Evolutionary conservation across 345 rosid genomes (phyloP).

Genomic region (Draba incana): DNA sequence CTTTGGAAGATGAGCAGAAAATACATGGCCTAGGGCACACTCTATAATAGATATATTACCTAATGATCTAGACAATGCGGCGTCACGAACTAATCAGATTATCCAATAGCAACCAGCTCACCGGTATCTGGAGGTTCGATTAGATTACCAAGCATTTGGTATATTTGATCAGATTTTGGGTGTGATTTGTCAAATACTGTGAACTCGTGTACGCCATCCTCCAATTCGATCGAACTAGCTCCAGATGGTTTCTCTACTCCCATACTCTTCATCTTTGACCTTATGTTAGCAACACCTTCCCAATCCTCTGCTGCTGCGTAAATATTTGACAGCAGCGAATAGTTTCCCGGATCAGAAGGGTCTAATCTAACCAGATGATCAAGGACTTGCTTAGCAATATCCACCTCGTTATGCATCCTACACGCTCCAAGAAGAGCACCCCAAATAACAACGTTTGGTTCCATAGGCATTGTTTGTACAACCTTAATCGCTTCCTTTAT

Average conservation of each 20-base stretch:
- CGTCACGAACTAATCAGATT: neutral
- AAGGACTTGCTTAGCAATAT: slow-evolving; percentile 58
- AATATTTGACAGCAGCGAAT: slow-evolving; percentile 65
- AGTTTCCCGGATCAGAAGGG: slow-evolving; percentile 62
- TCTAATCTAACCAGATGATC: slow-evolving; percentile 51
- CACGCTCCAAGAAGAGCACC: slow-evolving; percentile 84
- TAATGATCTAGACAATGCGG: slow-evolving; percentile 5
- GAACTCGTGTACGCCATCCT: slow-evolving; percentile 63
- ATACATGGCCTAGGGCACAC: slow-evolving; percentile 4
- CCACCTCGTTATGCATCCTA: slow-evolving; percentile 59
- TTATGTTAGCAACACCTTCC: slow-evolving; percentile 65
- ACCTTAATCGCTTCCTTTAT: slow-evolving; percentile 71
- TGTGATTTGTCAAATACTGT: slow-evolving; percentile 68
- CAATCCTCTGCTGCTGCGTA: slow-evolving; percentile 69
- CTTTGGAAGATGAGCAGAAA: slow-evolving; percentile 20
- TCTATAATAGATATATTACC: slow-evolving; percentile 13
- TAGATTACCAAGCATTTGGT: slow-evolving; percentile 58
- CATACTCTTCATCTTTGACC: slow-evolving; percentile 62
- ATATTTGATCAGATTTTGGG: slow-evolving; percentile 58
- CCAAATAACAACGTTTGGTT: slow-evolving; percentile 83
- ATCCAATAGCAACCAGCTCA: slow-evolving; percentile 40
- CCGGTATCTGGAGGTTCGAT: slow-evolving; percentile 39
- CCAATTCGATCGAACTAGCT: slow-evolving; percentile 70
- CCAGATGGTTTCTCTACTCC: slow-evolving; percentile 68
- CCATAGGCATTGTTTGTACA: slow-evolving; percentile 68